Conservation (phyloP, 768 basidiomycete genomes). For the Lactarius deliciosus region DNA sequence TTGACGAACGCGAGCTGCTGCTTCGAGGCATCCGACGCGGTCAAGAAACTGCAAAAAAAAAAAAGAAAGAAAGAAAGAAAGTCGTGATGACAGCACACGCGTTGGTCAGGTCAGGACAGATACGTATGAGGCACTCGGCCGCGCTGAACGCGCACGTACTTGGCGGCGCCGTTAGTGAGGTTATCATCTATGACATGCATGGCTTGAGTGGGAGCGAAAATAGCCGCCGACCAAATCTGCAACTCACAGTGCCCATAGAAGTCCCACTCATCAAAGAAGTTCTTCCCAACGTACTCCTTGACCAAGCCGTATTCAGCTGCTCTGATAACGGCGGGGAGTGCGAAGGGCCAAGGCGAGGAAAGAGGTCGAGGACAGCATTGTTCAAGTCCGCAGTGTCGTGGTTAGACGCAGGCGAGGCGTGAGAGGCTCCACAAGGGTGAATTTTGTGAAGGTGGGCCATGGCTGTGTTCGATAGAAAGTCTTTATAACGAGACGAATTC, state of each 20-base stretch:
- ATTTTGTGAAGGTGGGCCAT: not conserved
- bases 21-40: slow-evolving; percentile 43
- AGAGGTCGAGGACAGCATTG: slow-evolving; percentile 2
- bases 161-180: slow-evolving; percentile 63
- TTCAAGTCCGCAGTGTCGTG: not conserved
- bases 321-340: slow-evolving; percentile 10
- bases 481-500: slow-evolving; percentile 2
- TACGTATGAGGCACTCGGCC: not conserved
- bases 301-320: slow-evolving; percentile 22
- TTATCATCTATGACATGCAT: slow-evolving; percentile 52
- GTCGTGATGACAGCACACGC: not conserved
- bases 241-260: slow-evolving; percentile 29
- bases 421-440: not conserved
- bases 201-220: not conserved
- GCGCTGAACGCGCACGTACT: slow-evolving; percentile 37
- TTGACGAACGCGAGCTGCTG: slow-evolving; percentile 63
- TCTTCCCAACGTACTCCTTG: slow-evolving; percentile 22
- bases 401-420: not conserved
- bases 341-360: not conserved
- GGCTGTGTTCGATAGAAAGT: not conserved
- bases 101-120: not conserved
- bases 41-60: slow-evolving; percentile 45
- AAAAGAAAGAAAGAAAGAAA: slow-evolving; percentile 10
- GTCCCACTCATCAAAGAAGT: slow-evolving; percentile 27
- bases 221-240: not conserved